Evolutionary conservation across 768 basidiomycete species (phyloP).

Genomic region (Mrakia gelida): DNA sequence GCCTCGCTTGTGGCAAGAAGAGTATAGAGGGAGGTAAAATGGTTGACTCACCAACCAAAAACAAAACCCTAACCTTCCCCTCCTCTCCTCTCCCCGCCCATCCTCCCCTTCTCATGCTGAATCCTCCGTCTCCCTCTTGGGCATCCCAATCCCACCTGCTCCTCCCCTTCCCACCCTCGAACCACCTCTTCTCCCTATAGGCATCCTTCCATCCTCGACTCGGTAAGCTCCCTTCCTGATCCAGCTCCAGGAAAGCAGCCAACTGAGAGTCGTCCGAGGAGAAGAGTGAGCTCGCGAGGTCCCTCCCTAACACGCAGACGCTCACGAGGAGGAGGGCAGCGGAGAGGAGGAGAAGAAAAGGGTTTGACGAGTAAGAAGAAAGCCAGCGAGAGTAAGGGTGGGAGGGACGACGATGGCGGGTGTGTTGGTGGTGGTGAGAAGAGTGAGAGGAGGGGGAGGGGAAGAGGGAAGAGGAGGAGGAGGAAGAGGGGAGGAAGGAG

Average conservation of each 20-base stretch:
- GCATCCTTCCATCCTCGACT: conserved; percentile 12
- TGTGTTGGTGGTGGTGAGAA: not conserved
- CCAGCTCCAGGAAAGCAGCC: not conserved
- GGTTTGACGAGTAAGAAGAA: not conserved
- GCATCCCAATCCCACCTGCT: conserved; percentile 30
- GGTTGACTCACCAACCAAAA: conserved; percentile 43
- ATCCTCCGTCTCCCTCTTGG: not conserved
- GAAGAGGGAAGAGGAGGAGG: not conserved
- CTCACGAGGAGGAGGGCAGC: not conserved
- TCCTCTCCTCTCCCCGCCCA: conserved; percentile 28
- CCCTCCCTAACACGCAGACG: not conserved
- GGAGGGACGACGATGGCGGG: conserved; percentile 1
- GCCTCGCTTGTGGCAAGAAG: no score
- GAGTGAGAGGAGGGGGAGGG: not conserved
- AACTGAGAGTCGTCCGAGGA: not conserved
- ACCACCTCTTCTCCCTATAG: not conserved
- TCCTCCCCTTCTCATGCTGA: no score
- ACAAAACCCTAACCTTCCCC: conserved; percentile 38
- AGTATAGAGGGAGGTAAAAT: no score
- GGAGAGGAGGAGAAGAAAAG: not conserved
- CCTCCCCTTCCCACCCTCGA: not conserved
- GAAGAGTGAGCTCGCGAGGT: not conserved
- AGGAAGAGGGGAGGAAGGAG: not conserved
- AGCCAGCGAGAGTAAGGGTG: not conserved
- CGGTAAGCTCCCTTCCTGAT: not conserved